These are phyloP conservation scores for Eragrostis nindensis DNA, from an alignment of 176 grass and related monocot species.

Conservation along the genomic window DNA sequence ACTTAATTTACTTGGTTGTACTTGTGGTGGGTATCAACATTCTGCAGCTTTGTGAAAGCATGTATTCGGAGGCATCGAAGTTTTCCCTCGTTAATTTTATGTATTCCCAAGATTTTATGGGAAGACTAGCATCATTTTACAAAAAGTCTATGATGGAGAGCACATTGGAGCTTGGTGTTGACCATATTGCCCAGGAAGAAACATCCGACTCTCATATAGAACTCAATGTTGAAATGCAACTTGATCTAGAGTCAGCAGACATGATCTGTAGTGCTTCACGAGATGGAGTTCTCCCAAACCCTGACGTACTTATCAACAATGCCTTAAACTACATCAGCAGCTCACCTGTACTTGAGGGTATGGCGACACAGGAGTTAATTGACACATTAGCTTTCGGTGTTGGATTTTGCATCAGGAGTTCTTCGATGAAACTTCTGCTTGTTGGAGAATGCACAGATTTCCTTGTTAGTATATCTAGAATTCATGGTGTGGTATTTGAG, in stretches of 20 bases:
- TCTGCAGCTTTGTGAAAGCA: conserved; percentile 61
- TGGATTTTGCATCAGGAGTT: conserved; percentile 64
- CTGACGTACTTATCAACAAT: conserved; percentile 33
- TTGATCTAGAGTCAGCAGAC: conserved; percentile 62
- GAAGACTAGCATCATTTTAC: conserved; percentile 54
- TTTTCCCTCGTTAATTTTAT: conserved; percentile 41
- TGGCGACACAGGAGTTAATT: conserved; percentile 40
- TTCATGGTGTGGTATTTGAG: conserved; percentile 58
- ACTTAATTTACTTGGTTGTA: conserved; percentile 8
- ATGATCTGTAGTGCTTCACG: conserved; percentile 64
- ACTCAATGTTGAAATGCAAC: conserved; percentile 50
- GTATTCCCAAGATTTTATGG: conserved; percentile 63
- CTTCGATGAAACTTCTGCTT: conserved; percentile 56
- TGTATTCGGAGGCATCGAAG: conserved; percentile 40
- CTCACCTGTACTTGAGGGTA: conserved; percentile 36
- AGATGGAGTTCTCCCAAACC: conserved; percentile 30
- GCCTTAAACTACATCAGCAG: conserved; percentile 44
- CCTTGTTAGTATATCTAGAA: conserved; percentile 52
- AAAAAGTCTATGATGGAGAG: conserved; percentile 37
- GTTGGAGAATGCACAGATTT: conserved; percentile 50
- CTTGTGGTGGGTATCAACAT: conserved; percentile 23
- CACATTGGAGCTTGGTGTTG: conserved; percentile 35
- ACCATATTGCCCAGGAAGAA: conserved; percentile 37
- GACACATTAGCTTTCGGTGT: conserved; percentile 50
- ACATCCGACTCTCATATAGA: conserved; percentile 30